These are phyloP conservation scores for Euphorbia peplus DNA, from an alignment of 345 rosid species.

Conservation along the genomic window DNA sequence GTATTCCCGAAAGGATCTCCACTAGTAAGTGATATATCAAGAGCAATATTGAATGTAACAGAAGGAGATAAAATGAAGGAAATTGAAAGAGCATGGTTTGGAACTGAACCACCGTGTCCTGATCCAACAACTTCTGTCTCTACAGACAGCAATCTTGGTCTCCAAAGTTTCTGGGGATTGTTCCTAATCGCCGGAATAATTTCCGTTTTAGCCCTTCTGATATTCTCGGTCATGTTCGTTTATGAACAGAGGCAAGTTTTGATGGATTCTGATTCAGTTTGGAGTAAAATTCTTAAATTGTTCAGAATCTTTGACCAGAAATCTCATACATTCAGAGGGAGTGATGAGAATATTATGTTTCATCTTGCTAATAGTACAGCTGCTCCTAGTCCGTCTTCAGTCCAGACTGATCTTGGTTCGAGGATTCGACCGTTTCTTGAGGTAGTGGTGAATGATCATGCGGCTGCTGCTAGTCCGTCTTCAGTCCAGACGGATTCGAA, in stretches of 20 bases:
- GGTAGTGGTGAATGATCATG: too few relatives aligned
- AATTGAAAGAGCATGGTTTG: constrained; percentile 20
- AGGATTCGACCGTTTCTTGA: too few relatives aligned
- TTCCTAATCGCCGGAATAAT: constrained; percentile 24
- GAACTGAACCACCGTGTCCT: background rate
- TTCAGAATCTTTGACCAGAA: constrained; percentile 11
- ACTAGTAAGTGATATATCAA: constrained; percentile 23
- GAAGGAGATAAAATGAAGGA: constrained; percentile 22
- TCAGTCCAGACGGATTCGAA: too few relatives aligned
- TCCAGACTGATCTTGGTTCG: too few relatives aligned
- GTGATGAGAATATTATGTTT: too few relatives aligned
- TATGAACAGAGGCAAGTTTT: constrained; percentile 10
- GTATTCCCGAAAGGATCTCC: constrained; percentile 25
- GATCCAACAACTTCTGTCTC: constrained; percentile 17
- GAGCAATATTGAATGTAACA: constrained; percentile 18
- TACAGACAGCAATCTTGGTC: constrained; percentile 18
- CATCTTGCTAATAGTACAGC: background rate
- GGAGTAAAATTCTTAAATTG: constrained; percentile 5
- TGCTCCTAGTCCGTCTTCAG: too few relatives aligned
- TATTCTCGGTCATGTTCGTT: constrained; percentile 1
- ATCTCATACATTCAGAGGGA: constrained; percentile 11
- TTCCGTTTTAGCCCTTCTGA: constrained; percentile 12
- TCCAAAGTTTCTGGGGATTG: constrained; percentile 24
- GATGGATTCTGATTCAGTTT: constrained; percentile 1
- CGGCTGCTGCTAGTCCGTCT: background rate